Percentiles rank a stretch among this genome's conserved stretches.
Conservation (phyloP, 202 grass and related monocot genomes). For the Tripidium arundinaceum region DNA sequence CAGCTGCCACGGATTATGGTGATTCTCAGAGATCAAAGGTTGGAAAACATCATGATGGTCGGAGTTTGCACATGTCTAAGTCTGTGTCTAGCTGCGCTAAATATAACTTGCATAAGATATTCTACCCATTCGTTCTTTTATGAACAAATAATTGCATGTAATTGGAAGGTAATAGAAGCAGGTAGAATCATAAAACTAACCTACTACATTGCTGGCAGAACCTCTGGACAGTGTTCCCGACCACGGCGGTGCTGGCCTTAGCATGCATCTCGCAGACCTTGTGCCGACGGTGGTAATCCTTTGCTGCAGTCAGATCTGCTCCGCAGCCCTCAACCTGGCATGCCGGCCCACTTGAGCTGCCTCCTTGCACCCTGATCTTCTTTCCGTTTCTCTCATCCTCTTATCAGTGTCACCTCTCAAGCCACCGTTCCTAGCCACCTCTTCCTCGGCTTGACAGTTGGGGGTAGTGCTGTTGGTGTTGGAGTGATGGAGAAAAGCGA, state of each 20-base stretch:
- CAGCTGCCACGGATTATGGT: not conserved
- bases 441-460: slow-evolving; percentile 54
- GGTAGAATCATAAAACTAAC: slow-evolving; percentile 33
- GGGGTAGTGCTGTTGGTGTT: not conserved
- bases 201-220: slow-evolving; percentile 99
- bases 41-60: not conserved
- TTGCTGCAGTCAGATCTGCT: slow-evolving; percentile 62
- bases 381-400: slow-evolving; percentile 65
- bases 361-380: slow-evolving; percentile 67
- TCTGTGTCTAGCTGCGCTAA: not conserved
- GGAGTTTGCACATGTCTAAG: not conserved
- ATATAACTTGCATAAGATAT: slow-evolving; percentile 11
- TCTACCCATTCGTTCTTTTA: not conserved
- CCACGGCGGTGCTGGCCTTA: slow-evolving; percentile 76
- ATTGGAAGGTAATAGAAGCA: slow-evolving; percentile 16
- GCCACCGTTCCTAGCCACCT: slow-evolving; percentile 13
- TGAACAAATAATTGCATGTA: not conserved
- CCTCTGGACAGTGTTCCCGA: slow-evolving; percentile 66
- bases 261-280: slow-evolving; percentile 99
- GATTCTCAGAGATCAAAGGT: not conserved
- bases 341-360: slow-evolving; percentile 39
- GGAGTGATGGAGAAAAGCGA: slow-evolving; percentile 1
- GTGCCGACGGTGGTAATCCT: slow-evolving; percentile 94
- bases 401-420: slow-evolving; percentile 56
- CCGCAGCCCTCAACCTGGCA: slow-evolving; percentile 88